These are phyloP conservation scores for Tylopilus plumbeoviolaceoides DNA, from an alignment of 768 basidiomycete species.

Conservation along the genomic window DNA sequence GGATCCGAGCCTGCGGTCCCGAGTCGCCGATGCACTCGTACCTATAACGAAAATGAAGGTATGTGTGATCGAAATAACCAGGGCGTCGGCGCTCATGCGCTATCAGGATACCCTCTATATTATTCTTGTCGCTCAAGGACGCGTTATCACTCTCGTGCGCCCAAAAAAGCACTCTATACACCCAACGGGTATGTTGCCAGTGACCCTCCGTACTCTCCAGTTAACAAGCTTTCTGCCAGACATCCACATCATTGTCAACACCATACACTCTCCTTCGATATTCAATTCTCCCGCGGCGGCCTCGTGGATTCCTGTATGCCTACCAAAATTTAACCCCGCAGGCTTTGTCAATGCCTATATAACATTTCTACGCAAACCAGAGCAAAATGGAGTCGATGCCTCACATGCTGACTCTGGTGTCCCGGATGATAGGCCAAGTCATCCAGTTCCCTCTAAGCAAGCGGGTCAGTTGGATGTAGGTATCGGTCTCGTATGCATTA, in stretches of 20 bases:
- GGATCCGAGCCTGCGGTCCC: conserved; percentile 62
- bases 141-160: conserved; percentile 81
- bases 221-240: conserved; percentile 38
- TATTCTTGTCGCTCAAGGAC: conserved; percentile 73
- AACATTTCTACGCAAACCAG: conserved; percentile 53
- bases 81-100: neutral
- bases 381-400: conserved; percentile 11
- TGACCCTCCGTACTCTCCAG: neutral
- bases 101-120: conserved; percentile 86
- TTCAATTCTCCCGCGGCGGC: conserved; percentile 74
- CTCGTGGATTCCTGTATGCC: conserved; percentile 92
- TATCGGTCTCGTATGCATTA: conserved; percentile 75
- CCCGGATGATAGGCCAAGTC: conserved; percentile 2
- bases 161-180: conserved; percentile 95
- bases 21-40: conserved; percentile 76
- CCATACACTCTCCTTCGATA: conserved; percentile 78
- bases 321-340: conserved; percentile 88
- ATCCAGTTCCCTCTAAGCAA: conserved; percentile 1
- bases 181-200: conserved; percentile 62
- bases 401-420: neutral
- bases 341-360: conserved; percentile 93
- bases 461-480: conserved; percentile 29
- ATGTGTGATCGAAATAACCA: neutral
- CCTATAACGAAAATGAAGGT: conserved; percentile 81
- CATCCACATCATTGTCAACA: conserved; percentile 90